Conservation (phyloP, 2,329 filamentous ascomycete species). For the Mycosphaerella sp. region DNA sequence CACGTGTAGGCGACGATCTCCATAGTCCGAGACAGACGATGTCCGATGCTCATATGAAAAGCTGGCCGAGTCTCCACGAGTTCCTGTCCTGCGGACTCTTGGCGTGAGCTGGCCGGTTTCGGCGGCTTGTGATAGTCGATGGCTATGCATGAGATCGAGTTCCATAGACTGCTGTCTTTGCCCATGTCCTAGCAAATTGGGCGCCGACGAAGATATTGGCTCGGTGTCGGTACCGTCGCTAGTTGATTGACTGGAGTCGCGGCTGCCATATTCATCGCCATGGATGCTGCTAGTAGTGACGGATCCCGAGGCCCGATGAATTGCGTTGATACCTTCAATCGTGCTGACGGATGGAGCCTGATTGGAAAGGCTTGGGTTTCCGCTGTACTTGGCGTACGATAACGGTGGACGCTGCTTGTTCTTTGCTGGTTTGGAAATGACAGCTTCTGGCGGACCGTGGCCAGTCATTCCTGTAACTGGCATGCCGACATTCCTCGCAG, state of each 20-base stretch:
- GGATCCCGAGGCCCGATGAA: conserved; percentile 26
- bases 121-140: conserved; percentile 46
- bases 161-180: conserved; percentile 25
- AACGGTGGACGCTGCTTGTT: conserved; percentile 32
- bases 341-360: conserved; percentile 33
- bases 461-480: background rate
- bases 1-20: background rate
- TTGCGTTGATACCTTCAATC: conserved; percentile 28
- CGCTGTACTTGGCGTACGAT: conserved; percentile 36
- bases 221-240: conserved; percentile 23
- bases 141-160: conserved; percentile 40
- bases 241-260: conserved; percentile 22
- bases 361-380: conserved; percentile 31
- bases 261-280: conserved; percentile 20
- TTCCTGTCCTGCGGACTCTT: conserved; percentile 16
- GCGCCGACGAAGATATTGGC: conserved; percentile 26
- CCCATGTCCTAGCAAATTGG: conserved; percentile 13
- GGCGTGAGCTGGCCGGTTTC: conserved; percentile 45
- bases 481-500: background rate
- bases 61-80: conserved; percentile 18
- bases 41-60: conserved; percentile 4
- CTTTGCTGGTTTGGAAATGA: conserved; percentile 13
- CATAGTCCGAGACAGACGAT: background rate
- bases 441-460: too few species aligned
- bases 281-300: background rate